phyloP scores from a whole-genome alignment of 192 early-diverging fungal species.

The Coemansia sp. region DNA sequence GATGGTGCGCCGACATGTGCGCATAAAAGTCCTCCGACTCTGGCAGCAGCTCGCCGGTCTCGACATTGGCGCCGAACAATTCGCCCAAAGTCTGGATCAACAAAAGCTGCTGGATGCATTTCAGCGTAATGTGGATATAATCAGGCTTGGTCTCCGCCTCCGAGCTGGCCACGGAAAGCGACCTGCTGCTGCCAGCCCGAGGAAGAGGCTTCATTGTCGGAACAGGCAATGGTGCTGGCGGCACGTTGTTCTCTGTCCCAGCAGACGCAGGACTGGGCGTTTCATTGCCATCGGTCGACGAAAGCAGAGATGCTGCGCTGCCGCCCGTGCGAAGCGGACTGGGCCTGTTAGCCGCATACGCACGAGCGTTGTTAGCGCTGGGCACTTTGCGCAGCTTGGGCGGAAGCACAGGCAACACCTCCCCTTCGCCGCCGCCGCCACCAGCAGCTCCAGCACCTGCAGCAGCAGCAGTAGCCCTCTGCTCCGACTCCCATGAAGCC shows the following conservation, averaged over 20 bases:
- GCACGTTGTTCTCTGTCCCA: neutral
- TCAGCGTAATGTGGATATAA: conserved; percentile 82
- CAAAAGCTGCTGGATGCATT: conserved; percentile 84
- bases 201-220: conserved; percentile 16
- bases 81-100: conserved; percentile 89
- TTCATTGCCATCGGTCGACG: conserved; percentile 19
- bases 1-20: conserved; percentile 55
- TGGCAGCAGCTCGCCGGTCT: conserved; percentile 59
- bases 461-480: neutral
- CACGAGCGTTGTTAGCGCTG: neutral
- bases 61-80: conserved; percentile 56
- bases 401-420: conserved; percentile 17
- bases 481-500: conserved; percentile 23
- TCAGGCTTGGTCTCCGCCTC: conserved; percentile 52
- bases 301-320: conserved; percentile 26
- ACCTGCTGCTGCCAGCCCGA: conserved; percentile 4
- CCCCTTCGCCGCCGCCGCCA: neutral
- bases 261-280: conserved; percentile 22
- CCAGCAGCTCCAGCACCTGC: neutral
- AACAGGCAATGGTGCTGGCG: conserved; percentile 2
- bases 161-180: conserved; percentile 6
- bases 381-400: conserved; percentile 12
- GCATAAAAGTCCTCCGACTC: conserved; percentile 25
- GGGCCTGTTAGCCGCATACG: conserved; percentile 26
- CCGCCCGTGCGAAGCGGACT: conserved; percentile 31